Base-by-base conservation (phyloP, 352 stramenopile species). In the Pythium rhizo-oryzae region DNA sequence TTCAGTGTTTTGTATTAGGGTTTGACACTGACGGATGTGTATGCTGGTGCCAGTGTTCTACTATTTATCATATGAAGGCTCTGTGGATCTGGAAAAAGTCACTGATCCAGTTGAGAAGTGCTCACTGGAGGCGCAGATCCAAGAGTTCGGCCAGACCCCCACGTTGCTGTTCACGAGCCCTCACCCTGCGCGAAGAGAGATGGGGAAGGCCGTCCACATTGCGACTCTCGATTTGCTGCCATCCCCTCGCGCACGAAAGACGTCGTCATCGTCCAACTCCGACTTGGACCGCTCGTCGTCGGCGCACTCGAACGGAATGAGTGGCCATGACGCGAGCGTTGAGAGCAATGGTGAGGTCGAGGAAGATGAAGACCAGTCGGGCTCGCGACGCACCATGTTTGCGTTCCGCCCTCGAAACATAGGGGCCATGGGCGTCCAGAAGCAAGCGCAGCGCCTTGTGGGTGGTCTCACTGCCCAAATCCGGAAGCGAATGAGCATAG, bases 51-150 rank as follows among this genome's bases (percentile, higher is more conserved):
- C 43, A 96, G 86, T 96, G 18, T 96, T 96, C 52, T 94, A 96
- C 74, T 95, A 95, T 68, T 65, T 96, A 59, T 94, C 89, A 33
- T 96, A 96, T 62, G 89, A 96, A 66, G 89, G 89, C 9, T 90
- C 89, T 16, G 84, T 96, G 2, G 87, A 96, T 71, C 73, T 96
- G 9, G 89, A 96, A 62, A 91, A 70, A 8, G 84, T 96, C 39
- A 91, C 85, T 0, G 93, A 99, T 67, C 87, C 86, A 15, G 85
- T 98, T 21, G 89, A 99, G 60, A 88, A 97, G 52, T 96, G 95
- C 59, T 98, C 96, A 19, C 97, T 98, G 19, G 90, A 98, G 70
- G 85, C 84, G 0, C 94, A 98, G 65, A 98, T 98, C 53, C 89
- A 97, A 65, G 89, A 98, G 66, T 98, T 98, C 71, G 92, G 92